phyloP scores from a whole-genome alignment of 768 basidiomycete species.

The Pisolithus albus region DNA sequence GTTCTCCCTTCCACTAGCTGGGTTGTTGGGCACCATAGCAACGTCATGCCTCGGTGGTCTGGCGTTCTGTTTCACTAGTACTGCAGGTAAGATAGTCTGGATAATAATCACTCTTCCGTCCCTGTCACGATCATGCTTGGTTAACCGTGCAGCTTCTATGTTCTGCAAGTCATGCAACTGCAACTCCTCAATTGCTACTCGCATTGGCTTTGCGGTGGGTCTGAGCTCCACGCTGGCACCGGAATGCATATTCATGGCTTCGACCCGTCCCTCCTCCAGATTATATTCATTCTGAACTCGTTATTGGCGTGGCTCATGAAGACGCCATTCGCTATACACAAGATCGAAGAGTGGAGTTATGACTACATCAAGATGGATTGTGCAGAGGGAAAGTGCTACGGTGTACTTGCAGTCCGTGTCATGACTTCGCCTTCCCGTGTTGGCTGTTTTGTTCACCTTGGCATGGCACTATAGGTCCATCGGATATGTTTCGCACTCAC shows the following conservation, averaged over 20 bases:
- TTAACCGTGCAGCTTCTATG: slow-evolving; percentile 64
- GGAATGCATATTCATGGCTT: neutral
- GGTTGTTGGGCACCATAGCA: slow-evolving; percentile 62
- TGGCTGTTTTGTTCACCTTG: slow-evolving; percentile 3
- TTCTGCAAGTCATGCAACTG: slow-evolving; percentile 99
- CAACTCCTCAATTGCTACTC: slow-evolving; percentile 96
- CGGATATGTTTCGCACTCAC: slow-evolving; percentile 94
- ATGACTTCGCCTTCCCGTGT: neutral
- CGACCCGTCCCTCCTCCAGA: slow-evolving; percentile 41
- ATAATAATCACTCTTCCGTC: neutral
- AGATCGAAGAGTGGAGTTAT: too few species aligned
- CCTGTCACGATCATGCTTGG: slow-evolving; percentile 9
- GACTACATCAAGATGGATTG: too few species aligned
- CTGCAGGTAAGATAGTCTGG: slow-evolving; percentile 47
- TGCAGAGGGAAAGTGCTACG: slow-evolving; percentile 87
- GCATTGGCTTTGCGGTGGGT: slow-evolving; percentile 88
- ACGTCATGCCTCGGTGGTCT: slow-evolving; percentile 81
- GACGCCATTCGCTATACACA: too few species aligned
- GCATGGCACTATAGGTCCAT: slow-evolving; percentile 54
- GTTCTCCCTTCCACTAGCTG: slow-evolving; percentile 65
- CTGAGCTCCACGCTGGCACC: too few species aligned
- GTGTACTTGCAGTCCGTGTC: slow-evolving; percentile 78
- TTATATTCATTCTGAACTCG: too few species aligned
- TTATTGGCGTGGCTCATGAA: too few species aligned
- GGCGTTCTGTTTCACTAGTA: too few species aligned